phyloP scores from a whole-genome alignment of 176 grass and related monocot genomes.

The Eragrostis curvula region DNA sequence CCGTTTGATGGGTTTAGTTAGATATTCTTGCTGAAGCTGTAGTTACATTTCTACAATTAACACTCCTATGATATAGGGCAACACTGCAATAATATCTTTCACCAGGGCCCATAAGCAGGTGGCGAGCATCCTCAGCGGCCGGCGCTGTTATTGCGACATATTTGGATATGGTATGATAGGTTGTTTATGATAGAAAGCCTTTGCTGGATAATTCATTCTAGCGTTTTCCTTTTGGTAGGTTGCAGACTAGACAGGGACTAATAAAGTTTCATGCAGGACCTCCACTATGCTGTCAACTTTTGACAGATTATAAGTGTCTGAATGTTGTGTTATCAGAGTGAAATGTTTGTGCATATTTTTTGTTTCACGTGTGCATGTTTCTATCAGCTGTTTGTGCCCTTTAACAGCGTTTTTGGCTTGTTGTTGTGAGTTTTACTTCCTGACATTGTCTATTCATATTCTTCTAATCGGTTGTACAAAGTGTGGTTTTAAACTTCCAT shows the following conservation, averaged over 20 bases:
- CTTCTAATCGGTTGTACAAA: neutral
- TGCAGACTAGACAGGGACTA: conserved; percentile 34
- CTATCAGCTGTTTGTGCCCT: neutral
- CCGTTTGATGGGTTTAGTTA: conserved; percentile 12
- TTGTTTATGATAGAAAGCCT: conserved; percentile 53
- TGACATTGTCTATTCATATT: neutral
- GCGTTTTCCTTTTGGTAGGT: conserved; percentile 26
- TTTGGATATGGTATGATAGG: conserved; percentile 71
- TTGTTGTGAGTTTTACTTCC: neutral
- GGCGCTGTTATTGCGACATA: conserved; percentile 44
- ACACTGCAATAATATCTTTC: conserved; percentile 49
- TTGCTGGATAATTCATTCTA: conserved; percentile 46
- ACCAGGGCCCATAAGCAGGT: conserved; percentile 52
- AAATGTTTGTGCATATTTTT: neutral
- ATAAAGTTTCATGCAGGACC: conserved; percentile 37
- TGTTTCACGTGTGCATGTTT: neutral
- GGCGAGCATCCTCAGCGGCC: conserved; percentile 47
- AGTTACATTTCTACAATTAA: conserved; percentile 53
- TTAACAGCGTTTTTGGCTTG: neutral
- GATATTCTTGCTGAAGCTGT: conserved; percentile 34
- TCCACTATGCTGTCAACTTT: neutral
- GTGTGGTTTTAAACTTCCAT: neutral
- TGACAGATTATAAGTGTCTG: conserved; percentile 25
- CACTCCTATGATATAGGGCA: conserved; percentile 59
- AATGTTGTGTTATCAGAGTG: neutral